Conservation (phyloP, 208 protist genomes). For the Vickermania ingenoplastis region DNA sequence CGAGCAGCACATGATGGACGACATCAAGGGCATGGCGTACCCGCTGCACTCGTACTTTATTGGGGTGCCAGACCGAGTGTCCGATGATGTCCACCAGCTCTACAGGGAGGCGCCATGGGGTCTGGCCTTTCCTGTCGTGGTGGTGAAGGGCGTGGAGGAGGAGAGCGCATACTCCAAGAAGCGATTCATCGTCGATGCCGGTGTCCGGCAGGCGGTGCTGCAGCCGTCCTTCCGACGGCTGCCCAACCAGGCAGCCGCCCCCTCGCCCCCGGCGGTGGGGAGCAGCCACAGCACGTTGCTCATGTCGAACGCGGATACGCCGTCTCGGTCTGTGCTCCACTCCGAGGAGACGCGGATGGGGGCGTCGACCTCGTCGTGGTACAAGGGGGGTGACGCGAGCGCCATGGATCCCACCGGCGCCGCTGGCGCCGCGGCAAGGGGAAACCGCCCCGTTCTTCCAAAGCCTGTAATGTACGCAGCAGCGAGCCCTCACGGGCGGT, state of each 20-base stretch:
- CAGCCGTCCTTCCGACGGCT: too few species aligned
- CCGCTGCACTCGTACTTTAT: conserved; percentile 59
- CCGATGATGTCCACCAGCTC: conserved; percentile 23
- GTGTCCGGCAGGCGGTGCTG: not conserved
- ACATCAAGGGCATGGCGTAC: conserved; percentile 7
- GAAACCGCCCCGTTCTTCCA: too few species aligned
- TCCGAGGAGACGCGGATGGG: not conserved
- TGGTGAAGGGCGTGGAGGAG: conserved; percentile 20
- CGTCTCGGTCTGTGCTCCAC: not conserved
- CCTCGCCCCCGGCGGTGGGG: not conserved
- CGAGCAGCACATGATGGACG: conserved; percentile 16
- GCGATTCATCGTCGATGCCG: not conserved
- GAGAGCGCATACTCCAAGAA: not conserved
- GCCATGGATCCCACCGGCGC: not conserved
- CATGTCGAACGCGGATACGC: not conserved
- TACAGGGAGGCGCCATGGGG: conserved; percentile 28
- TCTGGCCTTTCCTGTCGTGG: conserved; percentile 41
- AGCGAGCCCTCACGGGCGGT: conserved; percentile 17
- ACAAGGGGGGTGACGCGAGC: not conserved
- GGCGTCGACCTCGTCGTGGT: not conserved
- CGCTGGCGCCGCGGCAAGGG: not conserved
- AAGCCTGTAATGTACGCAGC: not conserved
- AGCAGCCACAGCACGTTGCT: not conserved
- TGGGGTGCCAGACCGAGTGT: conserved; percentile 34
- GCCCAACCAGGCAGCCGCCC: too few species aligned